Percentiles rank a stretch among this genome's conserved stretches.
Conservation (phyloP, 257 asterid genomes). For the Solanum infundibuliforme region DNA sequence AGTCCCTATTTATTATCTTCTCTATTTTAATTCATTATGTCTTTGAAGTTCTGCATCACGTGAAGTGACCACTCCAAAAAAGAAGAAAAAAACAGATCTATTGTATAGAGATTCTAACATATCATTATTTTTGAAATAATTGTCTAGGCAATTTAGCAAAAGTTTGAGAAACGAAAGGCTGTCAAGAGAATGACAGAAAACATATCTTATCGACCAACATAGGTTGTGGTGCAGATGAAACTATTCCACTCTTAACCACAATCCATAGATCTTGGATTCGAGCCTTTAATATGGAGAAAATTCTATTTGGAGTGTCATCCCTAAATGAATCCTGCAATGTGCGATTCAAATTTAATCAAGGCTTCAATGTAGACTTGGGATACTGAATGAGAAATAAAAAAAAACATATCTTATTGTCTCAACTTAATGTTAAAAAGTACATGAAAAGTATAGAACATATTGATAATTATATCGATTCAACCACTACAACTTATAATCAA, state of each 20-base stretch:
- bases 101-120: not conserved
- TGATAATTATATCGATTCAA: not conserved
- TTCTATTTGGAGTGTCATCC: accelerated
- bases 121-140: not conserved
- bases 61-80: not conserved
- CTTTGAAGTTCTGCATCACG: not conserved
- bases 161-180: not conserved
- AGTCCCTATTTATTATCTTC: not conserved
- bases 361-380: accelerated
- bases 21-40: not conserved
- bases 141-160: not conserved
- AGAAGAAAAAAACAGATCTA: not conserved
- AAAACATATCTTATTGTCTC: not conserved
- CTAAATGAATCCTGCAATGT: accelerated
- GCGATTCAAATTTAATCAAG: no score
- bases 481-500: not conserved
- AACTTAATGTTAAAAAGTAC: not conserved
- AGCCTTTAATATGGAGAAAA: no score
- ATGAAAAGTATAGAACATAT: not conserved
- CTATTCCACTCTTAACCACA: no score
- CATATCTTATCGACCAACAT: not conserved
- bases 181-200: not conserved
- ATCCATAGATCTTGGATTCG: accelerated
- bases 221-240: no score
- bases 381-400: no score